Conservation (phyloP, 305 asterid genomes). For the Coffea humblotiana region DNA sequence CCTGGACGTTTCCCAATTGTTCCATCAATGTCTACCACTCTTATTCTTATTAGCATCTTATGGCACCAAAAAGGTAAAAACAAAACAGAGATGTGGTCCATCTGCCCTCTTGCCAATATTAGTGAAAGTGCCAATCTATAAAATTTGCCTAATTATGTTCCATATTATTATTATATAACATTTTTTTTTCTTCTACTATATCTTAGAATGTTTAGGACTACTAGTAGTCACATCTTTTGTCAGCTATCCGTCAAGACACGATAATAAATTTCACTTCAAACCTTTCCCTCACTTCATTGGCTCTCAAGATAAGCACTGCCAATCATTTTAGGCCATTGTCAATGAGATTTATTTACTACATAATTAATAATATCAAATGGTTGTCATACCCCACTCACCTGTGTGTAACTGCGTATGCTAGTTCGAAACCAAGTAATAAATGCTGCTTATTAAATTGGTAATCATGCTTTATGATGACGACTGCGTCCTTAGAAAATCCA, state of each 20-base stretch:
- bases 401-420: not conserved
- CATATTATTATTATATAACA: not conserved
- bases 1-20: constrained; percentile 8
- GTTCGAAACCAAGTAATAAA: not conserved
- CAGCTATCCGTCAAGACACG: not conserved
- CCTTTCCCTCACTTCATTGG: constrained; percentile 5
- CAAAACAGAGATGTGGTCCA: constrained; percentile 11
- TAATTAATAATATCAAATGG: constrained; percentile 1
- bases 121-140: not conserved
- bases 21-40: constrained; percentile 16
- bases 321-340: constrained; percentile 13
- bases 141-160: not conserved
- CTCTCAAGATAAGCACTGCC: not conserved
- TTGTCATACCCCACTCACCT: not conserved
- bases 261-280: not conserved
- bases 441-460: not conserved
- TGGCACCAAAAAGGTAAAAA: not conserved
- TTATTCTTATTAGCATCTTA: not conserved
- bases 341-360: not conserved
- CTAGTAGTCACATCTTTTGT: not conserved
- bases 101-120: not conserved
- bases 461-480: constrained; percentile 6
- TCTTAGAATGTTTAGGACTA: not conserved
- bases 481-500: constrained; percentile 3
- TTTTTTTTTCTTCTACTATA: not conserved